Conservation (phyloP, 306 rosid genomes). For the Coriaria nepalensis region DNA sequence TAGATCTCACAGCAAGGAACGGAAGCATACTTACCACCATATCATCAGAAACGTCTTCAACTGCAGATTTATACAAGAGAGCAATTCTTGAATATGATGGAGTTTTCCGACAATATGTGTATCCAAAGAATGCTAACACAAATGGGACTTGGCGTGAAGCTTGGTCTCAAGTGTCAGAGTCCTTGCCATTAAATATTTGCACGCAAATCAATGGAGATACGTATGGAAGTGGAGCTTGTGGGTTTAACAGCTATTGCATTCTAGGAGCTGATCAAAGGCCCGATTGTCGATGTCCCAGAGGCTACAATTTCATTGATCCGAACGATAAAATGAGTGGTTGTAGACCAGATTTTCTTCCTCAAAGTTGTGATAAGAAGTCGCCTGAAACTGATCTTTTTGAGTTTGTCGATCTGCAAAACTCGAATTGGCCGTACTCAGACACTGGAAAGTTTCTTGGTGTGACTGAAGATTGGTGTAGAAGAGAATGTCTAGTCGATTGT, state of each 20-base stretch:
- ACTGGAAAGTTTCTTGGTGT: neutral
- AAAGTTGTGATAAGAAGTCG: constrained; percentile 17
- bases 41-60: neutral
- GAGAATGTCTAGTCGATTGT: constrained; percentile 31
- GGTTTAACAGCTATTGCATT: constrained; percentile 6
- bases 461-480: constrained; percentile 21
- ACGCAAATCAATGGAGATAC: accelerated
- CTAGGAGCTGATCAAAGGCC: neutral
- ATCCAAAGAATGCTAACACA: constrained; percentile 18
- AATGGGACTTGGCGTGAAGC: neutral
- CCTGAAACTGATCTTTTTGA: constrained; percentile 12
- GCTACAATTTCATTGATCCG: constrained; percentile 23
- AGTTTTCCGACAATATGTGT: constrained; percentile 26
- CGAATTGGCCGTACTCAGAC: constrained; percentile 5
- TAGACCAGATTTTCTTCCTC: constrained; percentile 20
- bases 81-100: too few species aligned
- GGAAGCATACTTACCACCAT: constrained; percentile 8
- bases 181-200: constrained; percentile 27
- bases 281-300: constrained; percentile 19
- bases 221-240: constrained; percentile 19
- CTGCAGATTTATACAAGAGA: constrained; percentile 22
- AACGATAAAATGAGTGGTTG: constrained; percentile 27
- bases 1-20: constrained; percentile 8
- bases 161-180: constrained; percentile 8
- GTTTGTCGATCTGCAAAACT: neutral